Conservation (phyloP, 495 filamentous ascomycete genomes). For the Trypethelium eluteriae region DNA sequence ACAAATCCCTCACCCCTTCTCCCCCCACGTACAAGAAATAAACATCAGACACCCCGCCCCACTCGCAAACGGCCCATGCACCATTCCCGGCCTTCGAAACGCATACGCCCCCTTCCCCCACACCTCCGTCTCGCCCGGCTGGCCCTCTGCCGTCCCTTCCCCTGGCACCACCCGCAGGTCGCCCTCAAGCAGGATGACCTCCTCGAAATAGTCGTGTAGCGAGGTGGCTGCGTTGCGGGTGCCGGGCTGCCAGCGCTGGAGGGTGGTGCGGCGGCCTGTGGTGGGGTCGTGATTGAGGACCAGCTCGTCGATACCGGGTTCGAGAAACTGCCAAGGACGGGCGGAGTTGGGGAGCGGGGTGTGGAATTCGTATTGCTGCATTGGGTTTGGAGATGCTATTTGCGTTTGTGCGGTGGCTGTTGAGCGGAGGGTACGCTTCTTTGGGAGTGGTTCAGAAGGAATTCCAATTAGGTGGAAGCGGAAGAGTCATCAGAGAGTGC, state of each 20-base stretch:
- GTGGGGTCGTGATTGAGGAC: background rate
- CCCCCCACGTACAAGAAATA: background rate
- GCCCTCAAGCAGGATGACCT: constrained; percentile 9
- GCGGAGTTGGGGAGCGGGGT: too few species aligned
- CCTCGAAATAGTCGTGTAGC: constrained; percentile 13
- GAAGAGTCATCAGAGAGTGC: too few species aligned
- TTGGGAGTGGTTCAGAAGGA: too few species aligned
- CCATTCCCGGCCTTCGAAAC: background rate
- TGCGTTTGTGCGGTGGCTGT: too few species aligned
- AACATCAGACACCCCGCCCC: background rate
- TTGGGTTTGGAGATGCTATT: background rate
- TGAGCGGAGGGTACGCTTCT: too few species aligned
- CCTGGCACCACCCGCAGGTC: constrained; percentile 10
- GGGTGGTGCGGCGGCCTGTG: constrained; percentile 1
- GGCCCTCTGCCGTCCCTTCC: constrained; percentile 2
- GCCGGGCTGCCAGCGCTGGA: constrained; percentile 11
- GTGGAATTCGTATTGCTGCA: background rate
- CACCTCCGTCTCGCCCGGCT: background rate
- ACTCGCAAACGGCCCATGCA: background rate
- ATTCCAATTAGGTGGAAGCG: too few species aligned
- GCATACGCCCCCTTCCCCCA: background rate
- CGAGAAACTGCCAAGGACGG: background rate
- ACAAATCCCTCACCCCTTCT: background rate
- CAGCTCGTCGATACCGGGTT: constrained; percentile 1
- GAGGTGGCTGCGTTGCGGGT: constrained; percentile 2